Conservation (phyloP, 2,329 filamentous ascomycete species). For the Calycina herbarum region DNA sequence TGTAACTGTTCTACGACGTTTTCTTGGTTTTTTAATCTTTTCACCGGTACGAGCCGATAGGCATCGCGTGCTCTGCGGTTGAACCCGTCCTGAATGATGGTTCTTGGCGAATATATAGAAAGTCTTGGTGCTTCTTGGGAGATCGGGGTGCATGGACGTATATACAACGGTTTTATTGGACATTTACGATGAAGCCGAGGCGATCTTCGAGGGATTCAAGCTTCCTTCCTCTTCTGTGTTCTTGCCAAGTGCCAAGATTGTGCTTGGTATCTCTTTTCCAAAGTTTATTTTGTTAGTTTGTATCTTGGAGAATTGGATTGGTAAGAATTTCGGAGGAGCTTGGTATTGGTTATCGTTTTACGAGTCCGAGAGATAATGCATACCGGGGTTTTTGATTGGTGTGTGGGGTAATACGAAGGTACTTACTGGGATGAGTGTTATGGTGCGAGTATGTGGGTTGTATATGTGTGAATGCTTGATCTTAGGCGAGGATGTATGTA, state of each 20-base stretch:
- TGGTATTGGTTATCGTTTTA: not conserved
- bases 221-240: not conserved
- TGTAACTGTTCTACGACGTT: too few relatives aligned
- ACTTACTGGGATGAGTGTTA: not conserved
- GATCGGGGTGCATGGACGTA: not conserved
- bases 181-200: not conserved
- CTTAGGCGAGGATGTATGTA: not conserved
- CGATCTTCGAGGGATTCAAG: not conserved
- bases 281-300: not conserved
- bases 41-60: too few relatives aligned
- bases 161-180: not conserved
- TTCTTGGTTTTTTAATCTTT: too few relatives aligned
- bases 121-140: not conserved
- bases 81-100: not conserved
- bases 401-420: not conserved
- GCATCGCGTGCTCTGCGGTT: not conserved
- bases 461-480: not conserved
- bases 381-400: not conserved
- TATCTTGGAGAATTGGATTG: not conserved
- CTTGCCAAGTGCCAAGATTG: conserved; percentile 4
- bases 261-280: not conserved
- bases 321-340: not conserved
- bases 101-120: not conserved
- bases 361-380: too few relatives aligned
- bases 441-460: not conserved